Base-by-base conservation (phyloP, 331 rosid species). In the Stylosanthes scabra region DNA sequence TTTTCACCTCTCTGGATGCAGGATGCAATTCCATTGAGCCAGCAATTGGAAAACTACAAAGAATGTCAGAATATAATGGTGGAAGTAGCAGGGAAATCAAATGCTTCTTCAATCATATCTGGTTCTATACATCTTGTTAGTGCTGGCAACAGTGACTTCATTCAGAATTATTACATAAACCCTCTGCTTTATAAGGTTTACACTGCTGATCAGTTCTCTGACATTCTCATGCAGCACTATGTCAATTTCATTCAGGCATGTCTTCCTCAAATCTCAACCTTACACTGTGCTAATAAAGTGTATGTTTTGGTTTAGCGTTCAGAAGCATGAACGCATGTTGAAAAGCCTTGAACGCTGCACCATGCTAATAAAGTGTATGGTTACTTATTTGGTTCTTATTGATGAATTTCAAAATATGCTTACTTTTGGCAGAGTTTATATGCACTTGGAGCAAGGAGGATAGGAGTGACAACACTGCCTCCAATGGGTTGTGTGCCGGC, bases 401-500 rank as follows among this genome's bases (percentile, higher is more conserved):
- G 3, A 31, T 31, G 37, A 76, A 64, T 83, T 77, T 11, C 15
- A 64, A 76, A 73, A 64, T 63, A 68, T 75, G 76, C 25, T 28
- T 75, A 72, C 25, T 28, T 63, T 39, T 74, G 63, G 71, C 86
- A 81, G 88, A 78, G 58, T 8, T 68, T 86, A 25, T 86, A 84
- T 76, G 82, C 84, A 57, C 82, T 87, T 76, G 97, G 96, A 66
- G 96, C 93, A 62, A 83, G 96, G 84, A 91, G 2, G 67, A 89
- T 93, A 42, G 98, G 96, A 42, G 97, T 91, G 50, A 86, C 93
- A 9, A 66, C 91, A 68, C 66, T 93, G 29, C 88, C 96, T 55
- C 98, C 98, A 46, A 59, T 89, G n/a, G 98, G 97, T 44, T 93
- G 98, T 46, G 3, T 91, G 0, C 98, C 97, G 1, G 83, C 91